These are phyloP conservation scores for Aspergillus bertholletiae DNA, from an alignment of 495 filamentous ascomycete genomes.

Conservation along the genomic window DNA sequence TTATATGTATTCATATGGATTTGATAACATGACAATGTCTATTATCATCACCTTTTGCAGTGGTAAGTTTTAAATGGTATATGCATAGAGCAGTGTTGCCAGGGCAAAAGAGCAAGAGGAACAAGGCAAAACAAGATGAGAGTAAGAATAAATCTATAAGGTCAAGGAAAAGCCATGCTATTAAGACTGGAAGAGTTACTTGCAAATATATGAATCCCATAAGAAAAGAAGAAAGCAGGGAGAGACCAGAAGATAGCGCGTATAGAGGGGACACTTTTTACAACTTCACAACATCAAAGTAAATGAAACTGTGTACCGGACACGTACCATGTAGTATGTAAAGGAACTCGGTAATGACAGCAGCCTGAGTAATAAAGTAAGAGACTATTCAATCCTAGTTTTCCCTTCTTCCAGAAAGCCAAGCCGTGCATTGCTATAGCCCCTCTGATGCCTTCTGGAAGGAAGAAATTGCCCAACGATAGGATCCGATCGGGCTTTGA, in stretches of 20 bases:
- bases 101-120: neutral
- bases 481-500: slow-evolving; percentile 68
- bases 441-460: slow-evolving; percentile 61
- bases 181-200: neutral
- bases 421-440: slow-evolving; percentile 71
- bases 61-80: neutral
- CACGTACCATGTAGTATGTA: slow-evolving; percentile 2
- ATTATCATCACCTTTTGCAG: neutral
- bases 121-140: slow-evolving; percentile 14
- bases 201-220: neutral
- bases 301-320: neutral
- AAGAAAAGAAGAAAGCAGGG: neutral
- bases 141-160: neutral
- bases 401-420: slow-evolving; percentile 91
- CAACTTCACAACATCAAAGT: neutral
- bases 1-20: neutral
- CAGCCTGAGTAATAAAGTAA: slow-evolving; percentile 1
- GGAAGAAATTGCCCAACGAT: slow-evolving; percentile 70
- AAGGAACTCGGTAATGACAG: slow-evolving; percentile 3
- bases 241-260: neutral
- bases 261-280: neutral
- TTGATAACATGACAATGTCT: neutral
- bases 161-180: neutral
- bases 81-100: neutral
- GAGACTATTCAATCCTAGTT: slow-evolving; percentile 79